A percentile compares a stretch with the other conserved stretches of the same genome.
Conservation (phyloP, 2,329 filamentous ascomycete genomes). For the Diplodia mutila region DNA sequence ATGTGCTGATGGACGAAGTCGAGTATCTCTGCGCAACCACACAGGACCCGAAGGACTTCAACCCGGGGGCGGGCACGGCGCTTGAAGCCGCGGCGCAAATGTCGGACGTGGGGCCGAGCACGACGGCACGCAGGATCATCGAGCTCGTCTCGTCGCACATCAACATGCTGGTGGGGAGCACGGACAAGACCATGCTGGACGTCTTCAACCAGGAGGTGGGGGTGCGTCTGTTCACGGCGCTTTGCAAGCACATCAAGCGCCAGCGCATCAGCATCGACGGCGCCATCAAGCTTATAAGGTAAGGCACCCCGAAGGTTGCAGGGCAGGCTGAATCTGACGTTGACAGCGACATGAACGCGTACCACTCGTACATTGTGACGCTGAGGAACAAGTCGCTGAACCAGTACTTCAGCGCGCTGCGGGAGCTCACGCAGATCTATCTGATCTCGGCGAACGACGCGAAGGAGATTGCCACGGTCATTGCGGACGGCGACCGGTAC, state of each 20-base stretch:
- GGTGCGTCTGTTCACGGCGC: constrained; percentile 82
- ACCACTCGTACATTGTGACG: constrained; percentile 80
- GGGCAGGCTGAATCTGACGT: not conserved
- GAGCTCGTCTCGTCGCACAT: constrained; percentile 87
- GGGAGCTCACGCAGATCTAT: constrained; percentile 94
- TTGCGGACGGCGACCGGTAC: constrained; percentile 89
- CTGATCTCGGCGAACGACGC: constrained; percentile 84
- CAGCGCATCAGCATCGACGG: constrained; percentile 90
- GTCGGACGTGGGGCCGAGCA: constrained; percentile 71
- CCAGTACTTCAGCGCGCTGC: constrained; percentile 87
- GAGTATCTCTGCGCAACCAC: constrained; percentile 92
- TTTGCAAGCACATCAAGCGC: constrained; percentile 97
- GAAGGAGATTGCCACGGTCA: constrained; percentile 92
- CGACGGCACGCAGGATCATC: constrained; percentile 78
- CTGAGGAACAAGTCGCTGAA: constrained; percentile 82
- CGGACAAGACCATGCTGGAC: constrained; percentile 96
- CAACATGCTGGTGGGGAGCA: constrained; percentile 89
- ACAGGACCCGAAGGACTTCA: constrained; percentile 87
- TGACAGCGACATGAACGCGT: constrained; percentile 89
- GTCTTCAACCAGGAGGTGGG: constrained; percentile 99
- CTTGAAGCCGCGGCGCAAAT: constrained; percentile 37
- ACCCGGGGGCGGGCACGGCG: constrained; percentile 61
- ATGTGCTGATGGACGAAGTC: constrained; percentile 97
- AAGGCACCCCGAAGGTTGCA: constrained; percentile 29
- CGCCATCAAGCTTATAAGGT: constrained; percentile 84